Evolutionary conservation across 164 flowering plant genomes (phyloP), one percentile per base, ranked within the genome.

Genomic region (Kingdonia uniflora): DNA sequence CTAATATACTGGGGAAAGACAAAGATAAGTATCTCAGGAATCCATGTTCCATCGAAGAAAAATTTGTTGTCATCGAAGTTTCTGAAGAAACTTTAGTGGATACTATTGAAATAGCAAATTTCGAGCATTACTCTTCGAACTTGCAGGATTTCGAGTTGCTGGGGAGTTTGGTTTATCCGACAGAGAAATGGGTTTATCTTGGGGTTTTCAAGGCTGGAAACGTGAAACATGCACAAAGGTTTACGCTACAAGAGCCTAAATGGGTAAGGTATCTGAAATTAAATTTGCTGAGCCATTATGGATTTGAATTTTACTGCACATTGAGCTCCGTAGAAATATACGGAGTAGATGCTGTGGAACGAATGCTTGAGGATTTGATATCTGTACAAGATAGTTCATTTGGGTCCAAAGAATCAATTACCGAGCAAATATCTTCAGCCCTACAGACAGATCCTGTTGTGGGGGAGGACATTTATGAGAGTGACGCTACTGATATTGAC

Each of bases 261-360:
- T 89, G 99, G 99, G 84, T 73, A 56, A 82, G 95, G 55, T 94
- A 89, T 70, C 48, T 89, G 11, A 94, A 80, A 62, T 56, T 94
- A 54, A 76, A 85, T 64, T 62, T 89, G 56, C 65, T 81, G 15
- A 82, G 82, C 67, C 99, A 94, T 73, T 72, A 94, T 66, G 97
- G 99, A 37, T 66, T 87, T 4, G 99, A 87, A 57, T 94, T 94
- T 59, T 94, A 94, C 49, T 94, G 99, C 63, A 94, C 99, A 21
- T 58, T 94, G 41, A 94, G 97, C 65, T 60, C 72, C 42, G 42
- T 94, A 39, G 90, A 84, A 63, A 84, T 87, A n/a, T 89, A 79
- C 70, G 99, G 99, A 38, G 85, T 94, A 46, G 99, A 94, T 75
- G 97, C 95, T 48, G 82, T 94, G 57, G 99, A 94, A 69, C 48